These are phyloP conservation scores for Hygrophorus russula DNA, from an alignment of 768 basidiomycete species.

Conservation along the genomic window DNA sequence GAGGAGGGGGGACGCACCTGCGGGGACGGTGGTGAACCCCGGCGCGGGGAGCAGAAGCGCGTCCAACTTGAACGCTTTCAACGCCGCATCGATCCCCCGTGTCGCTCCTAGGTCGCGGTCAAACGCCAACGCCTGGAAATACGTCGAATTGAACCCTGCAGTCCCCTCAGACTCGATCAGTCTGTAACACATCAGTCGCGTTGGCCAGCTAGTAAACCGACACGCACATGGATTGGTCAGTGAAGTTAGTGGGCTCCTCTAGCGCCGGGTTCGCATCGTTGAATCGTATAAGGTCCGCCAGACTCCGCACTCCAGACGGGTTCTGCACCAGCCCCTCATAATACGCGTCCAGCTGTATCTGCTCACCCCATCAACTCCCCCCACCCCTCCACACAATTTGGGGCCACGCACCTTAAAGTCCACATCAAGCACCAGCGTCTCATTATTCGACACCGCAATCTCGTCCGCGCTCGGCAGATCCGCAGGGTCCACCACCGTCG, in stretches of 20 bases:
- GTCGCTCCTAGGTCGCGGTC: conserved; percentile 37
- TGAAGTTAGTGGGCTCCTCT: conserved; percentile 31
- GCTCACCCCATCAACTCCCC: background rate
- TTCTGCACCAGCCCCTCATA: conserved; percentile 29
- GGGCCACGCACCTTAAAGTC: conserved; percentile 70
- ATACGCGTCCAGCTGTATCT: background rate
- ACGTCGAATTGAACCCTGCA: conserved; percentile 29
- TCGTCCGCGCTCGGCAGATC: conserved; percentile 47
- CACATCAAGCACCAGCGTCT: conserved; percentile 38
- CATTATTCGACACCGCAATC: conserved; percentile 35
- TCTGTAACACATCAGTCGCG: background rate
- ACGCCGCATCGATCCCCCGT: conserved; percentile 41
- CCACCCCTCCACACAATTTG: too few relatives aligned
- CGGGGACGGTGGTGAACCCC: conserved; percentile 26
- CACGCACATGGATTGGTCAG: conserved; percentile 27
- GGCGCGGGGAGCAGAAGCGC: conserved; percentile 40
- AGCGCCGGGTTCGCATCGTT: conserved; percentile 39
- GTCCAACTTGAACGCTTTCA: conserved; percentile 35
- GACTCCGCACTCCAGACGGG: conserved; percentile 42
- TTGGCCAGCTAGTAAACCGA: too few relatives aligned
- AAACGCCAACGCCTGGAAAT: conserved; percentile 30
- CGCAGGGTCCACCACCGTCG: conserved; percentile 49
- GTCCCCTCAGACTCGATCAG: conserved; percentile 21
- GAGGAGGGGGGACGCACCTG: conserved; percentile 26
- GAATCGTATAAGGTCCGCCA: conserved; percentile 49